Evolutionary conservation across 768 basidiomycete genomes (phyloP), one percentile per base, ranked within the genome.

Genomic region (Trametes sanguinea): DNA sequence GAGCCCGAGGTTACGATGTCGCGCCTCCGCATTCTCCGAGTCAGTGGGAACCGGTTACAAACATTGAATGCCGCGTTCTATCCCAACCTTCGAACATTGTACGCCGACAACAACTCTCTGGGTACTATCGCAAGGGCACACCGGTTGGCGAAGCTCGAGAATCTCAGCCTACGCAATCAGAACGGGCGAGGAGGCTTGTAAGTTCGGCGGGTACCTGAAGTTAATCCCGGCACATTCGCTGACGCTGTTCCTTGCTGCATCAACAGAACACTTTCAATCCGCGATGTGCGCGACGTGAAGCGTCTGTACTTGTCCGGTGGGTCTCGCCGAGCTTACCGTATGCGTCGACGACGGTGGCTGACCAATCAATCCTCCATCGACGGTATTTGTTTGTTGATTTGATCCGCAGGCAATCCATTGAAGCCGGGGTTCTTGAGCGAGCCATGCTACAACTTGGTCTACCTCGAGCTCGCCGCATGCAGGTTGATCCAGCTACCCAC

Each of bases 251-350:
- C 47, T 17, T 27, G 17, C 11, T 37, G 48, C 48, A 48, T 50
- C 40, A 10, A 40, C 74, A 81, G 81, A 68, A 65, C 75, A 56
- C 70, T 82, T 53, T 74, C 75, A 61, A 75, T 74, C 10, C 86
- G 85, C 69, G 90, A 94, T 72, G 84, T 97, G 70, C 87, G 92
- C 71, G 93, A 95, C 77, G 87, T 94, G 69, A 95, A 95, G 77
- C 86, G 95, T 56, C 77, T 98, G 71, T 99, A 98, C 80, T 85
- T 98, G 57, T 95, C 94, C 66, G 94, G 94, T 94, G 73, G 66
- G 91, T 81, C 58, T 42, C 54, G 56, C 53, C 62, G 54, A 50
- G 39, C 50, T 43, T 9, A 3, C 57, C 59, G 58, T 54, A 59
- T 59, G 64, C 64, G 60, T 39, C n/a, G 35, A 50, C n/a, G 35